phyloP scores from a whole-genome alignment of 257 asterid genomes.

The Plantago ovata region DNA sequence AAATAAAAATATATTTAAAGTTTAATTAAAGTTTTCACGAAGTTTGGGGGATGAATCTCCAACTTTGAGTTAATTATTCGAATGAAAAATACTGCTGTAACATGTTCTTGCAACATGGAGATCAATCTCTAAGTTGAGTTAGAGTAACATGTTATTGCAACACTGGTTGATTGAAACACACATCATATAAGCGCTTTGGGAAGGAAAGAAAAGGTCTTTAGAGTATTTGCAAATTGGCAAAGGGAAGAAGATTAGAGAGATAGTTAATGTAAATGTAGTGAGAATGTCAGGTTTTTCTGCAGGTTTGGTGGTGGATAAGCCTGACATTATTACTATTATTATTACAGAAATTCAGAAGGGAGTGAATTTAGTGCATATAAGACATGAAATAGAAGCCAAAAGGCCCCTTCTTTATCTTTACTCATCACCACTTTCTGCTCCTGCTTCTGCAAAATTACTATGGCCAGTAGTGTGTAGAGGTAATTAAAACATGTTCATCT shows the following conservation, averaged over 20 bases:
- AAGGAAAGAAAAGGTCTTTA: not conserved
- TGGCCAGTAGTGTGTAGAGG: not conserved
- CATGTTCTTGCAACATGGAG: not conserved
- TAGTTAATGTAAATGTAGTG: slow-evolving; percentile 23
- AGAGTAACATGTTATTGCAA: too few species aligned
- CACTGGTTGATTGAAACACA: not conserved
- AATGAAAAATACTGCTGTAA: too few species aligned
- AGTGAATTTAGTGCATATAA: slow-evolving; percentile 33
- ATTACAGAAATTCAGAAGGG: not conserved
- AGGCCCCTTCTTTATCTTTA: not conserved
- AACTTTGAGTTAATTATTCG: not conserved
- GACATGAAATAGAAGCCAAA: slow-evolving; percentile 55
- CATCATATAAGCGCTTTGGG: not conserved
- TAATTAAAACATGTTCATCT: slow-evolving; percentile 15
- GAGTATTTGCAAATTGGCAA: slow-evolving; percentile 5
- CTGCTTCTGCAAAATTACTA: slow-evolving; percentile 15
- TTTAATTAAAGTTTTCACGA: too few species aligned
- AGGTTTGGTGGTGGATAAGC: slow-evolving; percentile 44
- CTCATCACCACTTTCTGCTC: not conserved
- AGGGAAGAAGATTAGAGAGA: not conserved
- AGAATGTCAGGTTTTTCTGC: slow-evolving; percentile 37
- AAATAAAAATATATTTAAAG: too few species aligned
- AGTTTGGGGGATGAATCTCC: too few species aligned
- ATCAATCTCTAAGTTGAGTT: not conserved
- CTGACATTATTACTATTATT: slow-evolving; percentile 23